phyloP scores from a whole-genome alignment of 2,329 filamentous ascomycete species.

The Ophiocordyceps camponoti-leonardi region DNA sequence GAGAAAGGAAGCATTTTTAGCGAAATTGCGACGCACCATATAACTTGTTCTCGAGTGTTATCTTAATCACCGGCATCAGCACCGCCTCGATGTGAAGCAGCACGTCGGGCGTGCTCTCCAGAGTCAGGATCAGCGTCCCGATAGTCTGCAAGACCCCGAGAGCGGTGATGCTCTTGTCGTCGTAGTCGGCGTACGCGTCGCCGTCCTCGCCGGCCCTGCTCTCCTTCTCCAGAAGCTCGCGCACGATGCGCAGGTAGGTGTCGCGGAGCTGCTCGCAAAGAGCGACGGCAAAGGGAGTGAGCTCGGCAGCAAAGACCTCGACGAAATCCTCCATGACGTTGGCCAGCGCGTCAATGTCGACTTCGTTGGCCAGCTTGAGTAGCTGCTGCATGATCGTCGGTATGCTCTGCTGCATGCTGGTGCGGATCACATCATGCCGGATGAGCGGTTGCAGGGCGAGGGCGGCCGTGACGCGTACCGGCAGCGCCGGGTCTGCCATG shows the following conservation, averaged over 20 bases:
- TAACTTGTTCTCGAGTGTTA: constrained; percentile 93
- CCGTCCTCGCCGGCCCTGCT: constrained; percentile 59
- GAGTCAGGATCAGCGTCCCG: constrained; percentile 84
- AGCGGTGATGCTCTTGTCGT: constrained; percentile 97
- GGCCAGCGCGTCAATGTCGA: constrained; percentile 88
- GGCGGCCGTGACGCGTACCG: constrained; percentile 85
- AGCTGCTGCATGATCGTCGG: constrained; percentile 99
- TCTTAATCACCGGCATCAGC: constrained; percentile 89
- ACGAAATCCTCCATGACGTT: constrained; percentile 99
- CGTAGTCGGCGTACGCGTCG: constrained; percentile 76
- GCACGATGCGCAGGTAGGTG: constrained; percentile 85
- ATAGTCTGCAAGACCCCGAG: constrained; percentile 94
- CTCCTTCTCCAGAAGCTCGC: constrained; percentile 80
- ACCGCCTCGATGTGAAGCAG: constrained; percentile 88
- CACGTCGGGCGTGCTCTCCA: constrained; percentile 94
- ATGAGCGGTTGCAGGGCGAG: constrained; percentile 91
- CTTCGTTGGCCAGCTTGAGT: constrained; percentile 91
- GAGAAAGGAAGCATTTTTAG: too few species aligned
- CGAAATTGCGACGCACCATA: constrained; percentile 49
- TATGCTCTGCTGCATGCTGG: constrained; percentile 94
- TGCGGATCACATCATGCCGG: constrained; percentile 82
- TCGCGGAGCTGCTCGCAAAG: constrained; percentile 90
- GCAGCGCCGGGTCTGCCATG: constrained; percentile 86
- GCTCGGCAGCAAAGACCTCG: constrained; percentile 90
- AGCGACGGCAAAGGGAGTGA: constrained; percentile 92